Percentiles rank a stretch among this genome's conserved stretches.
Evolutionary conservation across 345 rosid species (phyloP).

Genomic region (Raphanus sativus): DNA sequence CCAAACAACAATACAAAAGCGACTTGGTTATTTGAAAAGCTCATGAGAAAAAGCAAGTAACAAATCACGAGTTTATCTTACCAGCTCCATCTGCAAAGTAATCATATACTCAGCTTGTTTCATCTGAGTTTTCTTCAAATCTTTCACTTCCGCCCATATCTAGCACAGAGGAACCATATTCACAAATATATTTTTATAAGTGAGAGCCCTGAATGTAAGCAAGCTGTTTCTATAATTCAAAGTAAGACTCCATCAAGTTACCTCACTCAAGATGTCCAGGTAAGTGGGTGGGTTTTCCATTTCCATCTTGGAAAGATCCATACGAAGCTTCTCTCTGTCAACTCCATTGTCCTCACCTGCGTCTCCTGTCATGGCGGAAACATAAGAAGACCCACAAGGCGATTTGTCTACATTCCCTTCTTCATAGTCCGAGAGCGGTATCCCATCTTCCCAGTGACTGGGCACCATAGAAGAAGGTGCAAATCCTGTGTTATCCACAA

Average conservation of each 20-base stretch:
- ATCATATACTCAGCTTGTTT: constrained; percentile 43
- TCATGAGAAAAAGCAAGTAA: background rate
- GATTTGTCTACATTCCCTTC: constrained; percentile 26
- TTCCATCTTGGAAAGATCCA: constrained; percentile 15
- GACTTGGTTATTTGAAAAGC: background rate
- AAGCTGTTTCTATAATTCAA: background rate
- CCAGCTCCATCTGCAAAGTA: constrained; percentile 57
- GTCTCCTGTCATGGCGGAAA: constrained; percentile 32
- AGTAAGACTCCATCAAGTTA: constrained; percentile 15
- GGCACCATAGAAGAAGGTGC: constrained; percentile 18
- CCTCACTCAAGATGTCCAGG: constrained; percentile 39
- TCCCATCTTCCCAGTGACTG: constrained; percentile 33
- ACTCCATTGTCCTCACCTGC: constrained; percentile 27
- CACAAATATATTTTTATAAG: background rate
- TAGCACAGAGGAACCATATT: constrained; percentile 17
- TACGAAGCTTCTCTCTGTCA: background rate
- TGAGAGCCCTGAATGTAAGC: background rate
- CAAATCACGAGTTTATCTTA: constrained; percentile 6
- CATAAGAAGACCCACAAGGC: constrained; percentile 28
- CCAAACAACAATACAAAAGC: background rate
- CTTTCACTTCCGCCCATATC: constrained; percentile 44
- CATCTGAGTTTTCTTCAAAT: constrained; percentile 43
- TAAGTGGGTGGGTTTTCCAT: constrained; percentile 15
- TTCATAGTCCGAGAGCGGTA: background rate
- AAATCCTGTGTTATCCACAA: background rate